phyloP scores from a whole-genome alignment of 1,284 basidiomycete species.

The Stygiomarasmius scandens region DNA sequence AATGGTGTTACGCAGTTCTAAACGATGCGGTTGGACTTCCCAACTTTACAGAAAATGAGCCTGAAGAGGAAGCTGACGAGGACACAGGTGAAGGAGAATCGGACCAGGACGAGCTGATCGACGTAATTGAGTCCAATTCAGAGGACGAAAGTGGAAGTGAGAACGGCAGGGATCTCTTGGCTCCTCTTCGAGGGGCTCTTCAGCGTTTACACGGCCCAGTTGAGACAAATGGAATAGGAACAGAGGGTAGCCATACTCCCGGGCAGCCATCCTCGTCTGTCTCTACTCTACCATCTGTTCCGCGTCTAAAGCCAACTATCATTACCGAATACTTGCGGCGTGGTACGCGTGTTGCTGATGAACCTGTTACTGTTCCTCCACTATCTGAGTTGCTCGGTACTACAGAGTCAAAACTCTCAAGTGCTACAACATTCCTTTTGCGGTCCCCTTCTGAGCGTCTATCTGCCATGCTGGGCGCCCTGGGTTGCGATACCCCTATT shows the following conservation, averaged over 20 bases:
- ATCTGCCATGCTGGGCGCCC: conserved; percentile 54
- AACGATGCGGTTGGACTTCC: conserved; percentile 67
- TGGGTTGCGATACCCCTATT: conserved; percentile 57
- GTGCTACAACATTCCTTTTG: conserved; percentile 44
- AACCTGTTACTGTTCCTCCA: conserved; percentile 54
- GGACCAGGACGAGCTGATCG: conserved; percentile 66
- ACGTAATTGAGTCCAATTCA: conserved; percentile 48
- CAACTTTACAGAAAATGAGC: conserved; percentile 25
- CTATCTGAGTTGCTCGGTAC: conserved; percentile 48
- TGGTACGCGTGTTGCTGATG: conserved; percentile 65
- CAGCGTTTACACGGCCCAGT: conserved; percentile 65
- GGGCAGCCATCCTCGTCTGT: conserved; percentile 28
- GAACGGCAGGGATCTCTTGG: conserved; percentile 53
- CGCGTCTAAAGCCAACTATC: conserved; percentile 14
- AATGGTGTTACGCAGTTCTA: conserved; percentile 70
- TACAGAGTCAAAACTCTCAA: conserved; percentile 22
- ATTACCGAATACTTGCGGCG: conserved; percentile 75
- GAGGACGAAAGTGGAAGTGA: conserved; percentile 51
- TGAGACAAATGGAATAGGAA: conserved; percentile 25
- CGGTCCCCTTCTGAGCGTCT: conserved; percentile 56
- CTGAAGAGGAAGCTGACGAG: conserved; percentile 27
- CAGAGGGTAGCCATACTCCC: conserved; percentile 32
- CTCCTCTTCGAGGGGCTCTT: conserved; percentile 70
- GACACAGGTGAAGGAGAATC: conserved; percentile 35
- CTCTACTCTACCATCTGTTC: conserved; percentile 31